Evolutionary conservation across 2,329 filamentous ascomycete genomes (phyloP).

Genomic region (Aschersonia sp.): DNA sequence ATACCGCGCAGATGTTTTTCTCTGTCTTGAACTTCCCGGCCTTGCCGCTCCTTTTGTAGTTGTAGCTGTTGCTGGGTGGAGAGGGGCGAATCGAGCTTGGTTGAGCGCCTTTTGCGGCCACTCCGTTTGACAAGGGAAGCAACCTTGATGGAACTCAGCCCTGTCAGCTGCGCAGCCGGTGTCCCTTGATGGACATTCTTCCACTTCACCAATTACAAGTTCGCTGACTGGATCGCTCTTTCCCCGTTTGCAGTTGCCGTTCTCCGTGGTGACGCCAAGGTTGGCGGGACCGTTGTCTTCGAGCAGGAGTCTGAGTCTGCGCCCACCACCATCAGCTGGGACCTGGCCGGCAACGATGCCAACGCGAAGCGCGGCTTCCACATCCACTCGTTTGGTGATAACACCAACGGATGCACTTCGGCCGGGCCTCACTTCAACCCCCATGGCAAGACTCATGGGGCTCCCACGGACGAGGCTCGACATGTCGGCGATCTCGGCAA

Average conservation of each 20-base stretch:
- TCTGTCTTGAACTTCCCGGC: not conserved
- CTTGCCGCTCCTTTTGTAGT: conserved; percentile 1
- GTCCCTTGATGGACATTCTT: conserved; percentile 18
- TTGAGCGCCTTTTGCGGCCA: conserved; percentile 42
- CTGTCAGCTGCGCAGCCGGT: conserved; percentile 2
- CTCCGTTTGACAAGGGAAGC: conserved; percentile 8
- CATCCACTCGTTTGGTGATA: conserved; percentile 98
- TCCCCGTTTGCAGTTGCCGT: conserved; percentile 60
- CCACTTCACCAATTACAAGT: conserved; percentile 1
- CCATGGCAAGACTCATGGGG: conserved; percentile 80
- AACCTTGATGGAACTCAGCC: conserved; percentile 29
- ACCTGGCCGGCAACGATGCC: conserved; percentile 83
- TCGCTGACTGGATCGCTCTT: conserved; percentile 1
- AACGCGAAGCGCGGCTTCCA: conserved; percentile 97
- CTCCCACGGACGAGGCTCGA: conserved; percentile 65
- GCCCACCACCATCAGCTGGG: conserved; percentile 78
- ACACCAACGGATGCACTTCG: conserved; percentile 99
- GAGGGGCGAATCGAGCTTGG: conserved; percentile 27
- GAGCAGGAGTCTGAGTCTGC: conserved; percentile 75
- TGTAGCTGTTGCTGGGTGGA: not conserved
- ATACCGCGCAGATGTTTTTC: not conserved
- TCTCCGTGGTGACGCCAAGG: conserved; percentile 93
- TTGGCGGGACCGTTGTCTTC: conserved; percentile 87
- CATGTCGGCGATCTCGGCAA: conserved; percentile 98
- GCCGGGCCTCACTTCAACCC: conserved; percentile 99